phyloP scores from a whole-genome alignment of 2,329 filamentous ascomycete species.

The Dactylellina cionopaga region DNA sequence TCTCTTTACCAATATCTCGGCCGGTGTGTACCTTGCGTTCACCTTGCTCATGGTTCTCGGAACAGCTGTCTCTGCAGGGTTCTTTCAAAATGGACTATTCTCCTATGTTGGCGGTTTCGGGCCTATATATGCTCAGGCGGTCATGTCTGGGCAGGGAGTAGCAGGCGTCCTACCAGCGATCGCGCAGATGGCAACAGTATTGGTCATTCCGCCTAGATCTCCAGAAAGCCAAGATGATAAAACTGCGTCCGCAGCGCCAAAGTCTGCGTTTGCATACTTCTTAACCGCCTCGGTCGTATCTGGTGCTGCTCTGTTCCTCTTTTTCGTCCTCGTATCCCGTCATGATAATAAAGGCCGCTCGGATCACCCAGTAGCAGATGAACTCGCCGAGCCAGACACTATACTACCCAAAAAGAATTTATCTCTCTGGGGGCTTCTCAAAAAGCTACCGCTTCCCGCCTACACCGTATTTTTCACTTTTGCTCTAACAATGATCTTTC shows the following conservation, averaged over 20 bases:
- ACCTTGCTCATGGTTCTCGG: conserved; percentile 81
- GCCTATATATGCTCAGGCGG: conserved; percentile 90
- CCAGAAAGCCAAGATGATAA: conserved; percentile 57
- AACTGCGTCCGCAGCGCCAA: conserved; percentile 56
- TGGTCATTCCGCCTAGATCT: conserved; percentile 69
- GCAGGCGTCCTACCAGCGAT: conserved; percentile 89
- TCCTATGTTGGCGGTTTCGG: conserved; percentile 89
- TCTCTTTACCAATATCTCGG: conserved; percentile 70
- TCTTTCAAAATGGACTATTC: conserved; percentile 94
- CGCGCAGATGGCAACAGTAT: conserved; percentile 84
- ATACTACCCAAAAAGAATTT: conserved; percentile 63
- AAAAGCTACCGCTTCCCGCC: conserved; percentile 81
- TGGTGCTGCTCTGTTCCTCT: conserved; percentile 73
- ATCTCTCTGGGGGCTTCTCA: conserved; percentile 73
- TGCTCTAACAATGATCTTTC: conserved; percentile 88
- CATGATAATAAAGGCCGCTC: conserved; percentile 47
- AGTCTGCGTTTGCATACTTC: conserved; percentile 86
- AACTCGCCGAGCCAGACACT: conserved; percentile 65
- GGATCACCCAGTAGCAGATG: conserved; percentile 64
- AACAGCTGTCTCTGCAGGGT: conserved; percentile 81
- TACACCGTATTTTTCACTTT: conserved; percentile 84
- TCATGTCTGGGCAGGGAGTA: conserved; percentile 93
- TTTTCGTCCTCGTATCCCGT: conserved; percentile 76
- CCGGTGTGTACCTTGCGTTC: conserved; percentile 79
- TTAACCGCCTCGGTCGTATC: conserved; percentile 84